Base-by-base conservation (phyloP, 768 basidiomycete species). In the Mycena galopus region DNA sequence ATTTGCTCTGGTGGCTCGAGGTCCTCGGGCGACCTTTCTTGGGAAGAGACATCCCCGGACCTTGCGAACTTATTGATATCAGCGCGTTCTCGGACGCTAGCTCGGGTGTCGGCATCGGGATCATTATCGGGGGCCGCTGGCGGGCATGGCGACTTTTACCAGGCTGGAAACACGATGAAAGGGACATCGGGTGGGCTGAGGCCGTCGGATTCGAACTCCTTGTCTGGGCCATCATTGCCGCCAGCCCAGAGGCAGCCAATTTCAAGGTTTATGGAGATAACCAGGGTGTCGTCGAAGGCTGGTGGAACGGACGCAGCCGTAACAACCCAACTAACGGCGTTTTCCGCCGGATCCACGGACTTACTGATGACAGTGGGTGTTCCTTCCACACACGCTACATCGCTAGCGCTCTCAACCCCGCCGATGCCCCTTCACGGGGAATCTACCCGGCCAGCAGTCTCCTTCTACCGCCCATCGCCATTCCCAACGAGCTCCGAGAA, bases 101-200 rank as follows among this genome's bases (percentile, higher is more conserved):
- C 59, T 76, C 76, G 5, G 67, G 73, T 23, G 25, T 72, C 25
- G 75, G 75, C 2, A 69, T 76, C 32, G 63, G 66, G 0, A 72
- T 81, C 25, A 29, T 72, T 32, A 69, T 81, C 3, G 47, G 69
- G 0, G 9, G 42, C 0, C 2, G 29, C 0, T 81, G 79, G 80
- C 11, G 68, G 0, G 78, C 80, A 0, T 81, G 78, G 78, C 23
- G 23, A 0, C 75, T 81, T 23, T 0, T 64, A 0, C 78, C 77
- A 1, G 79, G 78, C 0, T 86, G 84, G 85, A 58, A 78, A 17
- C 29, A 59, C 0, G 73, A 78, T n/a, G 53, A 72, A 0, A 23
- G 80, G 0, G 84, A 88, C 65, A 89, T 88, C 65, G 77, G 77
- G 0, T 89, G 87, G 86, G 86, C 86, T 0, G 86, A 89, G 72